Evolutionary conservation across 805 yeast genomes (phyloP).

Genomic region (Debaryomyces hansenii): DNA sequence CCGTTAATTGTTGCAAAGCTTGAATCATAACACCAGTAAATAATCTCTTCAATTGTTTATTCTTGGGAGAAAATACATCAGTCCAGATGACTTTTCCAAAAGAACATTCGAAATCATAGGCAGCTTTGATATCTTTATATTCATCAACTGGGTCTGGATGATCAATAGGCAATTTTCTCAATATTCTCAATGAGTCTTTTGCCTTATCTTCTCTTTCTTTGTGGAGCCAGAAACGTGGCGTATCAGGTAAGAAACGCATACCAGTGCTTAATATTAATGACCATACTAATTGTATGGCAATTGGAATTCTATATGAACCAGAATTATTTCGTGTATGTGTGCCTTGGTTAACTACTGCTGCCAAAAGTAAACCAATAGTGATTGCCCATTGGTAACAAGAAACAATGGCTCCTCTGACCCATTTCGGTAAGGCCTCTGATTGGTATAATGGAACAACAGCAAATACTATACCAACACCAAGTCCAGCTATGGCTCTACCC

Average conservation of each 20-base stretch:
- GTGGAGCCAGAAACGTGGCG: conserved; percentile 65
- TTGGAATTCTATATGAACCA: conserved; percentile 67
- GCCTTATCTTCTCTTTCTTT: conserved; percentile 53
- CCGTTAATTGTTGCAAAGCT: conserved; percentile 58
- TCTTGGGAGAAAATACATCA: conserved; percentile 62
- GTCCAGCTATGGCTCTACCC: conserved; percentile 64
- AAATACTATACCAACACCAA: conserved; percentile 71
- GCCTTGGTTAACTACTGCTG: conserved; percentile 66
- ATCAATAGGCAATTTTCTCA: conserved; percentile 56
- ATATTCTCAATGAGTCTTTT: conserved; percentile 50
- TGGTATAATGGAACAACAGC: conserved; percentile 67
- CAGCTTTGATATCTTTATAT: conserved; percentile 54
- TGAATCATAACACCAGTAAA: conserved; percentile 59
- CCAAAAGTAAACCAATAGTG: conserved; percentile 69
- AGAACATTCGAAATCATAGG: conserved; percentile 57
- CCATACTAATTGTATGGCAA: conserved; percentile 56
- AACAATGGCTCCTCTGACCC: conserved; percentile 68
- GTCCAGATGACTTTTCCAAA: conserved; percentile 69
- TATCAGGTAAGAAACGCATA: conserved; percentile 67
- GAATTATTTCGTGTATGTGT: conserved; percentile 50
- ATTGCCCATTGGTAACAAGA: conserved; percentile 69
- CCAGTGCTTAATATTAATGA: conserved; percentile 49
- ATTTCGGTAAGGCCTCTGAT: conserved; percentile 69
- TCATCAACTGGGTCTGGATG: conserved; percentile 56
- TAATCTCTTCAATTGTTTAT: conserved; percentile 57